phyloP scores from a whole-genome alignment of 1,284 basidiomycete species.

The Cryptococcus maquisensis region DNA sequence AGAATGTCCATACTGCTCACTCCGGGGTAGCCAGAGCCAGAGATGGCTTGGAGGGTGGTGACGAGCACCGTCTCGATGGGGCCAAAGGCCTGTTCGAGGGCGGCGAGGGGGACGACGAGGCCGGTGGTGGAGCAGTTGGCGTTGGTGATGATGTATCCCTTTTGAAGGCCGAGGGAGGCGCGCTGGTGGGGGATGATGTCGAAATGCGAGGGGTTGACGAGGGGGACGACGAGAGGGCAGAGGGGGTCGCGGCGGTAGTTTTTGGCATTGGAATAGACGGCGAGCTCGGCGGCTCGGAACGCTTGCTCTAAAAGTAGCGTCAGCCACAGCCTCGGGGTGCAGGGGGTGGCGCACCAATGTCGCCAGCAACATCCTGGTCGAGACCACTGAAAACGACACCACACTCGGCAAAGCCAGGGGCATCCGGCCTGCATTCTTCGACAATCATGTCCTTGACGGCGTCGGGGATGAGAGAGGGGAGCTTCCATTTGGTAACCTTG shows the following conservation, averaged over 20 bases:
- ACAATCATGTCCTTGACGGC: conserved; percentile 67
- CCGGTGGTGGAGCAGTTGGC: conserved; percentile 98
- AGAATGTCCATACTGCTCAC: conserved; percentile 85
- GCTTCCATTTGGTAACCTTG: conserved; percentile 86
- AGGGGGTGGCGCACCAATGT: conserved; percentile 67
- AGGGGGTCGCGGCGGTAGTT: conserved; percentile 89
- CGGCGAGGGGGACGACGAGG: conserved; percentile 84
- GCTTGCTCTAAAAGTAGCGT: conserved; percentile 61
- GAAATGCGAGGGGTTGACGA: conserved; percentile 88
- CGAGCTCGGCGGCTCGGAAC: conserved; percentile 81
- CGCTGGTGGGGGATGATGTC: conserved; percentile 81
- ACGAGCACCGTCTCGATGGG: conserved; percentile 85
- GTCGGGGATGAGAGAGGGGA: conserved; percentile 69
- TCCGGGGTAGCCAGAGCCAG: conserved; percentile 94
- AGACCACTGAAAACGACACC: conserved; percentile 90
- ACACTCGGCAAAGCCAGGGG: conserved; percentile 68
- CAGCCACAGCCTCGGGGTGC: background rate
- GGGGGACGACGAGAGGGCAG: conserved; percentile 95
- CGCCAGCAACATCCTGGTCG: conserved; percentile 89
- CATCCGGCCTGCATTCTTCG: conserved; percentile 69
- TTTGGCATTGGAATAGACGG: conserved; percentile 97
- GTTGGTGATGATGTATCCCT: conserved; percentile 96
- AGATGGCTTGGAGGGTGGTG: conserved; percentile 97
- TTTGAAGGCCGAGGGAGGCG: conserved; percentile 62
- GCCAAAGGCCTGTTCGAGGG: conserved; percentile 88